phyloP scores from a whole-genome alignment of 2,329 filamentous ascomycete species.

The Ophiostoma sp. region DNA sequence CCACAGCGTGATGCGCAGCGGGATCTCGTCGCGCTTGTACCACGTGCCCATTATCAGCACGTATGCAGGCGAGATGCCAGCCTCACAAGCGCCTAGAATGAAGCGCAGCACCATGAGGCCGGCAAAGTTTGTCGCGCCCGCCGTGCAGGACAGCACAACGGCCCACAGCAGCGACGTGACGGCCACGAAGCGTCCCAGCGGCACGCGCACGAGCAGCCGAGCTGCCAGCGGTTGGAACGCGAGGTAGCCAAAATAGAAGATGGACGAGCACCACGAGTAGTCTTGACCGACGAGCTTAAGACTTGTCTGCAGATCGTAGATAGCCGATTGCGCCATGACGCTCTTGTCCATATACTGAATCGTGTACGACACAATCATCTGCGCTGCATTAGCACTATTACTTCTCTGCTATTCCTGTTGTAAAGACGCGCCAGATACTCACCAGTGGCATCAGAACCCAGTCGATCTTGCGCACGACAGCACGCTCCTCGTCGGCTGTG shows the following conservation, averaged over 20 bases:
- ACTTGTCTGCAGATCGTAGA: constrained; percentile 18
- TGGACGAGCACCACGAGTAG: constrained; percentile 37
- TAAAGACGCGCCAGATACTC: too few relatives aligned
- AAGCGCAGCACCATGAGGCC: constrained; percentile 43
- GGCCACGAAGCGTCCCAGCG: constrained; percentile 31
- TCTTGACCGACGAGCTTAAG: constrained; percentile 21
- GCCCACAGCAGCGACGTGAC: constrained; percentile 52
- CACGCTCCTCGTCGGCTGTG: neutral
- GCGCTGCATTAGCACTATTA: too few relatives aligned
- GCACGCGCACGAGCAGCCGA: neutral
- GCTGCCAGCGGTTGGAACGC: neutral
- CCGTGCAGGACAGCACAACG: constrained; percentile 44
- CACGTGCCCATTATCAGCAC: constrained; percentile 51
- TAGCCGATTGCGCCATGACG: constrained; percentile 21
- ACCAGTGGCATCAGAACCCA: constrained; percentile 4
- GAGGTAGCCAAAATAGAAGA: constrained; percentile 40
- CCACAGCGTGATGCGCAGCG: constrained; percentile 46
- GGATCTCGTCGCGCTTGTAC: constrained; percentile 49
- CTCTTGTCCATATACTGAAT: constrained; percentile 34
- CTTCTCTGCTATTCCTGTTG: too few relatives aligned
- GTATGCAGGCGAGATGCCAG: constrained; percentile 46
- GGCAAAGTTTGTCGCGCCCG: constrained; percentile 44
- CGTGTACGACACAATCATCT: constrained; percentile 28
- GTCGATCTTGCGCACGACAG: neutral
- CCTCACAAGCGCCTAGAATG: constrained; percentile 44